A percentile compares a stretch with the other conserved stretches of the same genome.
Evolutionary conservation across 2,329 filamentous ascomycete species (phyloP).

Genomic region (Colletotrichum musicola): DNA sequence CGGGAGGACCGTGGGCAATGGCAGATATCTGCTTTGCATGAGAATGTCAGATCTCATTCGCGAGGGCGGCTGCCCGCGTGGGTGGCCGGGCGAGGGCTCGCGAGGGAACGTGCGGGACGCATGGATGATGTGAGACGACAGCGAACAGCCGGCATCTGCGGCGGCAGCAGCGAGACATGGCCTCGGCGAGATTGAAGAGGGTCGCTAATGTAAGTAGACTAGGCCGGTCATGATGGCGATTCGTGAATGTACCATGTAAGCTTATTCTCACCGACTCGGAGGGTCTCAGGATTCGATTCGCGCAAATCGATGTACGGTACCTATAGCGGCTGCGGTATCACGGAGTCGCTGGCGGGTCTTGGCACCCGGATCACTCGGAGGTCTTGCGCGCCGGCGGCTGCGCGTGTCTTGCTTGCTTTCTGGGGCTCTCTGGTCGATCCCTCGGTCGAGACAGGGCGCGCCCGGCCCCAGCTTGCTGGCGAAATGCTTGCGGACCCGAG

Average conservation of each 20-base stretch:
- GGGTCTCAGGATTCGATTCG: neutral
- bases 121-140: constrained; percentile 36
- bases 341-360: constrained; percentile 28
- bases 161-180: neutral
- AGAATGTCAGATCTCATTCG: constrained; percentile 10
- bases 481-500: constrained; percentile 16
- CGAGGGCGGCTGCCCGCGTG: constrained; percentile 13
- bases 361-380: constrained; percentile 39
- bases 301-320: constrained; percentile 5
- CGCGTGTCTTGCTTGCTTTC: constrained; percentile 19
- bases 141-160: constrained; percentile 2
- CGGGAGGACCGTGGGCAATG: neutral
- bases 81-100: constrained; percentile 21
- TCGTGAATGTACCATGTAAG: constrained; percentile 23
- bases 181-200: neutral
- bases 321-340: constrained; percentile 32
- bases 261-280: constrained; percentile 35
- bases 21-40: constrained; percentile 15
- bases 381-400: constrained; percentile 25
- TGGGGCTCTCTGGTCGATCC: neutral
- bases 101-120: constrained; percentile 27
- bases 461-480: constrained; percentile 7
- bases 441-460: constrained; percentile 17
- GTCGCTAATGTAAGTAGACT: constrained; percentile 1
- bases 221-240: constrained; percentile 1